Evolutionary conservation across 1,139 yeast genomes (phyloP), one percentile per base, ranked within the genome.

Genomic region (Hyphopichia pseudoburtonii): DNA sequence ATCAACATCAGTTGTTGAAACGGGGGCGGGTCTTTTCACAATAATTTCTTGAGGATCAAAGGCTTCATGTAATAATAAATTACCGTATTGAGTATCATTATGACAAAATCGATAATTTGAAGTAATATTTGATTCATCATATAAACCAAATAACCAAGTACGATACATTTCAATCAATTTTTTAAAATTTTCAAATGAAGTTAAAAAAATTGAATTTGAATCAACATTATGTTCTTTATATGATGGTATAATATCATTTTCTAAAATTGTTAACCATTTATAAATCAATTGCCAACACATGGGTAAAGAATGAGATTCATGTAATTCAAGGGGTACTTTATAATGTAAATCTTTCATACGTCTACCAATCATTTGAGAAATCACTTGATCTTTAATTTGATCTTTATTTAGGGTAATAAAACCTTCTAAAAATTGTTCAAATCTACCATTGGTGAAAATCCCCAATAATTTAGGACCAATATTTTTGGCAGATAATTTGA

Each of bases 21-120:
- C 41, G 33, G 59, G 48, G 54, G 18, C 23, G 23, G 23, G 8
- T 16, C 17, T 14, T 22, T 54, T 47, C 50, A 60, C 28, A 54
- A 80, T 35, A 60, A 76, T 58, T 18, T 65, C 70, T 15, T 54
- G 48, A 1, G 62, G 56, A 31, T 64, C 52, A 36, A 71, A 70
- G 2, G 63, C 46, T 37, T 62, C 64, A 40, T 64, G 68, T 46
- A 85, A 75, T 39, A 85, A 64, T 46, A 92, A 72, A 56, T 92
- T 92, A 27, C 98, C 98, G 57, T 92, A 92, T 60, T 92, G 98
- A 1, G 98, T 86, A 61, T 90, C 97, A 56, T 90, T 90, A 60
- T 90, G 97, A 51, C 97, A 88, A 55, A 92, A 92, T 26, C 78
- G 88, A 46, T 85, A 67, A 43, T 70, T 66, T 11, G 68, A 59